Base-by-base conservation (phyloP, 306 rosid species). In the Citrullus colocynthis region DNA sequence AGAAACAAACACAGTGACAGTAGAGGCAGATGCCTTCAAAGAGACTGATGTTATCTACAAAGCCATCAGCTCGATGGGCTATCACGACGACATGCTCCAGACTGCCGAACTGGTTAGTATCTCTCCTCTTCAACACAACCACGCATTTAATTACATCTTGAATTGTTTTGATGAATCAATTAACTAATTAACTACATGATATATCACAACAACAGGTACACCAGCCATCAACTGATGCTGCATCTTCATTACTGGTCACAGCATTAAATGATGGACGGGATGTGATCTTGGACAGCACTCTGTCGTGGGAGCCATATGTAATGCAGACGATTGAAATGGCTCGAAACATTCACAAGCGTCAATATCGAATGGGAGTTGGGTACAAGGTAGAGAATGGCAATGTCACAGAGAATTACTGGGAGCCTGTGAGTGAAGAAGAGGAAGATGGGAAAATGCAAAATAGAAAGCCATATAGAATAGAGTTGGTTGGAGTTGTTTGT, bases 1-100 rank as follows among this genome's bases (percentile, higher is more conserved):
- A 18, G 86, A 72, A 39, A 28, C 81, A 78, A 89, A 84, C 18
- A 87, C 84, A 10, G 97, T 92, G 86, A 83, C 89, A 2, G 97
- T 95, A 13, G 97, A 95, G 72, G 97, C 97, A 67, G 99, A 95
- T 87, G 99, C 99, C 81, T 92, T 95, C 75, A 95, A 92, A 82
- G 99, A 95, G 84, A 86, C 55, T 1, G 97, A 95, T 72, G 93
- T 95, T 49, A 75, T 95, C 77, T 95, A 87, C 62, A 85, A 61
- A 82, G 90, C 96, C 55, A 86, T 95, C 39, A 85, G 57, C 79
- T 91, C 96, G 10, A 89, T 60, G 49, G 97, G 97, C 20, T 89
- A 87, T 79, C 99, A 88, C 75, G 80, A 80, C 48, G 97, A 92
- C 85, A 87, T 95, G 90, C 93, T 95, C 66, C 96, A 86, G 76